These are phyloP conservation scores for Penicillium bovifimosum DNA, from an alignment of 495 filamentous ascomycete species.

Conservation along the genomic window DNA sequence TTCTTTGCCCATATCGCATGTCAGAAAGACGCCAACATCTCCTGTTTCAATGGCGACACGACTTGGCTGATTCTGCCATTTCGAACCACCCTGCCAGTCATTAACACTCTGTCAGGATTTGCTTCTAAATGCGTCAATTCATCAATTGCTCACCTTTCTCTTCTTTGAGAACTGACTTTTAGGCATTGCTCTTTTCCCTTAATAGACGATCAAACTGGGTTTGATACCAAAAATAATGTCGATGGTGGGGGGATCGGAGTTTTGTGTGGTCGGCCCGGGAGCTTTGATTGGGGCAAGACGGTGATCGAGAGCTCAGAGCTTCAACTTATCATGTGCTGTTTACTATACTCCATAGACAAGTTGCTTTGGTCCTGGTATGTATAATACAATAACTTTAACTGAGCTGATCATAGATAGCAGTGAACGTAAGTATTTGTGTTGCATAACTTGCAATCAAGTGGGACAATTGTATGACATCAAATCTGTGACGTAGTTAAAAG, in stretches of 20 bases:
- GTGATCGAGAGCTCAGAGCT: constrained; percentile 1
- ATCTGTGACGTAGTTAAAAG: constrained; percentile 27
- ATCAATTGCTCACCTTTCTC: constrained; percentile 27
- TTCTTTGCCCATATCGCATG: constrained; percentile 79
- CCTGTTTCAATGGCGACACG: constrained; percentile 56
- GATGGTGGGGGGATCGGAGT: constrained; percentile 8
- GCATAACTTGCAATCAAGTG: neutral
- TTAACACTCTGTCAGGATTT: neutral
- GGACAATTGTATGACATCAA: constrained; percentile 36
- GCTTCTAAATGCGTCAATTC: neutral
- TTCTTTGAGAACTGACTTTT: constrained; percentile 27
- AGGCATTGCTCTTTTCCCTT: constrained; percentile 32
- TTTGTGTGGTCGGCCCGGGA: constrained; percentile 15
- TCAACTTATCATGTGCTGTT: constrained; percentile 1
- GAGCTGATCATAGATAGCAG: no score
- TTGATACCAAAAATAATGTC: constrained; percentile 1
- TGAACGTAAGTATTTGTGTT: no score
- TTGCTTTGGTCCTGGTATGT: no score
- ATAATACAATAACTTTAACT: neutral
- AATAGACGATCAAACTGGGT: constrained; percentile 17
- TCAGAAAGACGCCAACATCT: constrained; percentile 82
- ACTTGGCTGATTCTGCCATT: constrained; percentile 23
- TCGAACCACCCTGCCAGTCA: constrained; percentile 21
- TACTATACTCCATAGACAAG: neutral
- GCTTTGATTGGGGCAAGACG: constrained; percentile 12